Conservation (phyloP, 129 eudicot genomes). For the Solidago caesia region DNA sequence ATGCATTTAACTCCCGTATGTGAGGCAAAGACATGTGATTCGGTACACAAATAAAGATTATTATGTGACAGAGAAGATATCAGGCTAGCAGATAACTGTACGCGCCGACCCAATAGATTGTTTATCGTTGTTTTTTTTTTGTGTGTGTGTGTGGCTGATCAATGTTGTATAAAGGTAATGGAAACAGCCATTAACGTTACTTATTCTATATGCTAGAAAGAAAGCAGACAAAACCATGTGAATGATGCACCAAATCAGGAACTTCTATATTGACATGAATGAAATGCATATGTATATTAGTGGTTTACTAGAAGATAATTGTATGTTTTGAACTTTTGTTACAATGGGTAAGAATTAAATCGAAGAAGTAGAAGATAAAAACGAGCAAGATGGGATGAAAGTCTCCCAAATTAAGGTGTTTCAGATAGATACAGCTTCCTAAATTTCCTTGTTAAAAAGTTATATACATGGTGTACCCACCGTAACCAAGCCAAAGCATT, state of each 20-base stretch:
- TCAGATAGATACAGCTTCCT: no score
- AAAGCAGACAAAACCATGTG: constrained; percentile 17
- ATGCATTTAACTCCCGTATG: background rate
- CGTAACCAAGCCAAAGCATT: no score
- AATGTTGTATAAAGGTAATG: constrained; percentile 15
- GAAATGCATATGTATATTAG: background rate
- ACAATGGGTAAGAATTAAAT: no score
- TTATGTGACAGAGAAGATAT: background rate
- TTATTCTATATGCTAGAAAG: background rate
- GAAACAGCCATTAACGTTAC: background rate
- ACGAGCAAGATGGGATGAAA: no score
- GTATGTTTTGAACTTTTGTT: no score
- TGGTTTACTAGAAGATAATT: no score
- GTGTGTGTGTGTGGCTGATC: constrained; percentile 6
- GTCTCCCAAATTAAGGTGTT: no score
- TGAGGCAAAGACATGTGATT: constrained; percentile 11
- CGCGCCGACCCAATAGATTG: background rate
- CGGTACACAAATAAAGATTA: background rate
- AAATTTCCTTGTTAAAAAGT: no score
- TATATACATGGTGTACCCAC: no score
- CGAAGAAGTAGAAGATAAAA: no score
- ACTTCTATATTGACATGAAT: background rate
- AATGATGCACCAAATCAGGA: constrained; percentile 7
- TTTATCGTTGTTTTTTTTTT: no score
- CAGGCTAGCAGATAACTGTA: background rate